Base-by-base conservation (phyloP, 768 basidiomycete species). In the Cystofilobasidium bisporidii region DNA sequence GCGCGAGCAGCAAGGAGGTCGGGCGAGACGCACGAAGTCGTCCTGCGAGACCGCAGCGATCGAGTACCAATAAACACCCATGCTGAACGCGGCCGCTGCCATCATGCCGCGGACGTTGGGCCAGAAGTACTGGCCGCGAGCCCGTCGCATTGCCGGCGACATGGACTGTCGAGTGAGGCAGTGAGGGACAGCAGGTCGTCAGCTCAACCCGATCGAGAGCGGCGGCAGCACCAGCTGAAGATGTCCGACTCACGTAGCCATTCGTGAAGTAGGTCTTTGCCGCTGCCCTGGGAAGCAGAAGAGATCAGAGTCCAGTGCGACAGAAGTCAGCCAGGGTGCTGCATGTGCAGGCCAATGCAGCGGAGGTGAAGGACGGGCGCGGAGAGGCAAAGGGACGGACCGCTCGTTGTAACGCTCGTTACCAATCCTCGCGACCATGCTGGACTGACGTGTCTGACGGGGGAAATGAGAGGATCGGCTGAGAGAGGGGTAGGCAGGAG, bases 221-320 rank as follows among this genome's bases (percentile, higher is more conserved):
- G n/a, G n/a, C n/a, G n/a, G n/a, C n/a, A n/a, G n/a, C n/a, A n/a
- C n/a, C n/a, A n/a, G n/a, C n/a, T n/a, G 17, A 36, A 40, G 67
- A n/a, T n/a, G n/a, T n/a, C n/a, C 8, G 41, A 61, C 67, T 40
- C 32, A 63, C 67, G 67, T 68, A 68, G 48, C 67, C 67, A 40
- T 68, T 63, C 4, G 67, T 61, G 22, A 68, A 68, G 67, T 68
- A 68, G 17, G 67, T 63, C 56, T 63, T 68, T 26, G 40, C 50
- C 33, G 67, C 67, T 20, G 50, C 61, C 26, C 67, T 68, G 61
- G 32, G n/a, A n/a, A 53, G 33, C 8, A 26, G 18, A 32, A 24
- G 26, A 32, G 28, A n/a, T 56, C 26, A 43, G 41, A n/a, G n/a
- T n/a, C n/a, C 41, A 36, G 36, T 47, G 45, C 18, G 6, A 20